These are phyloP conservation scores for Fagopyrum tataricum DNA, from an alignment of 148 eudicot genomes.

Conservation along the genomic window DNA sequence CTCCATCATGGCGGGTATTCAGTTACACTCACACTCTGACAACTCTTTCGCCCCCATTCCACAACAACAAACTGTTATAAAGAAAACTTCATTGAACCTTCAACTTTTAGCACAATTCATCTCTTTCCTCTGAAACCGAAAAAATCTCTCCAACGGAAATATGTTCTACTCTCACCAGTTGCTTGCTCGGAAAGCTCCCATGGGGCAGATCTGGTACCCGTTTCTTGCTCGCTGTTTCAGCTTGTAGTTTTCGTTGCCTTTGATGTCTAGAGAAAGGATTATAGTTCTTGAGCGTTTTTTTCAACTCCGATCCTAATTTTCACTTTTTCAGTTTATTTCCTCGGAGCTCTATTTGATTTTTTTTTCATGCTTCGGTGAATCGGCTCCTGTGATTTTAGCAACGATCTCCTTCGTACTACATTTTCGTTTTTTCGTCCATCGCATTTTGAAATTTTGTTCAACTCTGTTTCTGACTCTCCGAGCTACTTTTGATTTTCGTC, in stretches of 20 bases:
- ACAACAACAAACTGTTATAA: slow-evolving; percentile 1
- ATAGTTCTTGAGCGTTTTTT: neutral
- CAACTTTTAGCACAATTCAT: neutral
- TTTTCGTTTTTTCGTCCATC: neutral
- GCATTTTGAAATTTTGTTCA: neutral
- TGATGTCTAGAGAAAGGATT: neutral
- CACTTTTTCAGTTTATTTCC: neutral
- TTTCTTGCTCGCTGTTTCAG: neutral
- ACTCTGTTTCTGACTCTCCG: neutral
- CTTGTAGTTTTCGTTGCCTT: neutral
- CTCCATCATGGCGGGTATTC: slow-evolving; percentile 30
- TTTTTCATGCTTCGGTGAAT: neutral
- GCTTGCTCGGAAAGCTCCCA: slow-evolving; percentile 80
- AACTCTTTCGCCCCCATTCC: neutral
- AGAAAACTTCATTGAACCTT: slow-evolving; percentile 13
- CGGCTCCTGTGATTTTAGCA: neutral
- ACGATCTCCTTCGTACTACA: neutral
- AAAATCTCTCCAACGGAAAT: neutral
- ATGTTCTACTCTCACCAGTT: slow-evolving; percentile 91
- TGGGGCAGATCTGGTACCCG: slow-evolving; percentile 86
- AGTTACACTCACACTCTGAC: slow-evolving; percentile 22
- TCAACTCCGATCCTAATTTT: neutral
- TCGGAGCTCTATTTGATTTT: neutral
- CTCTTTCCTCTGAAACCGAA: slow-evolving; percentile 11
- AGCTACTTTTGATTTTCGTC: neutral